Evolutionary conservation across 768 basidiomycete genomes (phyloP), one percentile per base, ranked within the genome.

Genomic region (Collybiopsis confluens): DNA sequence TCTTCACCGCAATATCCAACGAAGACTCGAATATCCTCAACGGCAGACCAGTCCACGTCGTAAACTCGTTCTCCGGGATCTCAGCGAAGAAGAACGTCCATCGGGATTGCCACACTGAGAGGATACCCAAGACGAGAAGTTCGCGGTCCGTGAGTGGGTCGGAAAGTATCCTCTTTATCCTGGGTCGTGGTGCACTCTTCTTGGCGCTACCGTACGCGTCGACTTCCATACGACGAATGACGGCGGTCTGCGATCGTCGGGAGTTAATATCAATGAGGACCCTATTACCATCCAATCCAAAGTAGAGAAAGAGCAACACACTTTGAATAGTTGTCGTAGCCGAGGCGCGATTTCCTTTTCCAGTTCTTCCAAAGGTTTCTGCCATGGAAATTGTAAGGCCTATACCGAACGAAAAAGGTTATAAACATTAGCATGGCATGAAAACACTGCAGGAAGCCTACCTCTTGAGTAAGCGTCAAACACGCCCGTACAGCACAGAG

Each of bases 401-500:
- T 86, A 54, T 23, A 40, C 23, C 36, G 41, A n/a, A 26, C 26
- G 21, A 28, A 24, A 7, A 23, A 15, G 9, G 27, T 6, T 27
- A 36, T 18, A 11, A 33, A 10, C 56, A n/a, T n/a, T n/a, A n/a
- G n/a, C n/a, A n/a, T n/a, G n/a, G n/a, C n/a, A n/a, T n/a, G n/a
- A n/a, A n/a, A n/a, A n/a, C n/a, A n/a, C n/a, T n/a, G n/a, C 20
- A n/a, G 23, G 8, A 24, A 48, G 15, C 60, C 70, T 61, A 84
- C 87, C 73, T 94, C 90, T 49, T 81, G 75, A 6, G 78, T 71
- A 28, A 92, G 64, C 0, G 83, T 88, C 37, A 89, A 67, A 59
- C 79, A 84, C 2, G 92, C 89, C 57, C 86, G 83, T 51, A 93
- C 74, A 2, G 79, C 92, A 54, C 82, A 81, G 10, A 86, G 80